Percentiles rank a stretch among this genome's conserved stretches.
Evolutionary conservation across 257 asterid genomes (phyloP).

Genomic region (Eustoma russellianum): DNA sequence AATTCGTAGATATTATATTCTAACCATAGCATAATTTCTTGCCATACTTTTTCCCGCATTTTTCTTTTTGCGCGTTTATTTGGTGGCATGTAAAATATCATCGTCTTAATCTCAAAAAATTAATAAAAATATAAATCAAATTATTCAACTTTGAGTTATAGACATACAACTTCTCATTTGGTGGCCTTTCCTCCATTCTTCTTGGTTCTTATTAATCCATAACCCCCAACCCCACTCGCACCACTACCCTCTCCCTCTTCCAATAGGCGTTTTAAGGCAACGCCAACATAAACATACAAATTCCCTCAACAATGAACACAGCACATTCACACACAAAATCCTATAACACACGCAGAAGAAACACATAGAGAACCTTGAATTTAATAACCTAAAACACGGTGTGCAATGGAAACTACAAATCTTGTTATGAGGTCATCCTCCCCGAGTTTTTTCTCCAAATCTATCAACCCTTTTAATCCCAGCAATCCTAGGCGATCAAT

Average conservation of each 20-base stretch:
- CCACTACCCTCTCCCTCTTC: too few relatives aligned
- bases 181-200: not conserved
- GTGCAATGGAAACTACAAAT: slow-evolving; percentile 42
- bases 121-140: too few relatives aligned
- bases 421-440: slow-evolving; percentile 34
- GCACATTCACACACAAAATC: not conserved
- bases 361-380: not conserved
- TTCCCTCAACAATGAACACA: not conserved
- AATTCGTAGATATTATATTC: too few relatives aligned
- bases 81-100: too few relatives aligned
- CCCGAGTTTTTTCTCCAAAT: slow-evolving; percentile 28
- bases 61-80: slow-evolving; percentile 3
- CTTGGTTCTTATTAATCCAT: too few relatives aligned
- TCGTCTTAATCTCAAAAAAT: too few relatives aligned
- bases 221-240: too few relatives aligned
- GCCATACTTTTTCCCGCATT: not conserved
- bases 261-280: too few relatives aligned
- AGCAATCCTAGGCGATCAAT: slow-evolving; percentile 15
- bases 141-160: too few relatives aligned
- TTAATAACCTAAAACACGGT: not conserved
- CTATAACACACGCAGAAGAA: not conserved
- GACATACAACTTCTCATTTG: too few relatives aligned
- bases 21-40: too few relatives aligned
- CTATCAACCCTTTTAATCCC: slow-evolving; percentile 23
- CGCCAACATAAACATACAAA: not conserved